phyloP scores from a whole-genome alignment of 257 asterid genomes.

The Ajuga chamaepitys region DNA sequence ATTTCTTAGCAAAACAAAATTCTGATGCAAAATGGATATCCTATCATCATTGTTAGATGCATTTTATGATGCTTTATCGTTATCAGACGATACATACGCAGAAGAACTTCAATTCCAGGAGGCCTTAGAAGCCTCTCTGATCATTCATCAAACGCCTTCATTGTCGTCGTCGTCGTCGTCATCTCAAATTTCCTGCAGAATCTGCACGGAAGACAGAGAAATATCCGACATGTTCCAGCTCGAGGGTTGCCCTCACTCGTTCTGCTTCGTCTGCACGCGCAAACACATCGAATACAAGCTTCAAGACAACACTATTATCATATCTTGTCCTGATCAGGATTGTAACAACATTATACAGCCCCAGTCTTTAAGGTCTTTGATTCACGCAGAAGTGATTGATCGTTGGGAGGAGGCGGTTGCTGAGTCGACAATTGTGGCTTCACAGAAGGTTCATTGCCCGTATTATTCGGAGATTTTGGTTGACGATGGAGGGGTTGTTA shows the following conservation, averaged over 20 bases:
- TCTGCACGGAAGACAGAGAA: conserved; percentile 22
- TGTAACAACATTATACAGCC: conserved; percentile 27
- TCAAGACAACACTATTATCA: conserved; percentile 7
- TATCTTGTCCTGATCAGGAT: conserved; percentile 40
- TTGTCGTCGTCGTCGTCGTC: conserved; percentile 4
- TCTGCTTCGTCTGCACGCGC: conserved; percentile 24
- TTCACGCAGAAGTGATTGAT: conserved; percentile 8
- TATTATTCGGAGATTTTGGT: conserved; percentile 40
- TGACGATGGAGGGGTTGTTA: conserved; percentile 14
- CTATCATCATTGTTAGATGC: conserved; percentile 3
- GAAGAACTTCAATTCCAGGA: conserved; percentile 27
- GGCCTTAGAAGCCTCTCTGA: conserved; percentile 17
- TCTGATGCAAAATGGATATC: conserved; percentile 6
- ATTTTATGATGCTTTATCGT: neutral
- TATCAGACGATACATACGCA: neutral
- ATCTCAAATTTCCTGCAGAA: conserved; percentile 9
- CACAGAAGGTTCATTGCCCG: conserved; percentile 45
- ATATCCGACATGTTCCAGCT: conserved; percentile 23
- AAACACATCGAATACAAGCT: conserved; percentile 32
- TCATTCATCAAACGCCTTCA: neutral
- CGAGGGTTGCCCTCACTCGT: conserved; percentile 27
- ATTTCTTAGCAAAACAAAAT: neutral
- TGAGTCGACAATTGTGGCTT: conserved; percentile 23
- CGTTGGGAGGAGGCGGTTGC: conserved; percentile 41
- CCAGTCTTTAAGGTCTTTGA: neutral